These are phyloP conservation scores for Quercus berberidifolia DNA, from an alignment of 306 rosid species.

Conservation along the genomic window DNA sequence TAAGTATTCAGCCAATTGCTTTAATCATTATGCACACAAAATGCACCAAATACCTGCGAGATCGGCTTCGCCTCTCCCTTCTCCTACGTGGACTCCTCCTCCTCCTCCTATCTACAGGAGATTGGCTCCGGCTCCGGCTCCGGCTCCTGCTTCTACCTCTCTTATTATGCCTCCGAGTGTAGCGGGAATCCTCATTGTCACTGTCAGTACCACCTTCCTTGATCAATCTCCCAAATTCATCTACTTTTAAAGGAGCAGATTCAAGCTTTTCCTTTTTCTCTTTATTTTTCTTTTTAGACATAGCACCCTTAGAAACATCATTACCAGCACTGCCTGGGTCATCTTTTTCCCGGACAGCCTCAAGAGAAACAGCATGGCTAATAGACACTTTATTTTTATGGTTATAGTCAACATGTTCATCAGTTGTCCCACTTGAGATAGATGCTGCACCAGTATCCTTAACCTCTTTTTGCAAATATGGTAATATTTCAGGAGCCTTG, in stretches of 20 bases:
- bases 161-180: conserved; percentile 36
- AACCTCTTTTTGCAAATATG: conserved; percentile 27
- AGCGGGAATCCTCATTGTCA: conserved; percentile 57
- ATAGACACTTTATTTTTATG: conserved; percentile 34
- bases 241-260: conserved; percentile 51
- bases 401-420: conserved; percentile 30
- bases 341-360: conserved; percentile 35
- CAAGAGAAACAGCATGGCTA: conserved; percentile 23
- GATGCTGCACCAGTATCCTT: conserved; percentile 18
- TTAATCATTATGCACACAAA: conserved; percentile 7
- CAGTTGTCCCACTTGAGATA: conserved; percentile 24
- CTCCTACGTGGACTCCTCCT: conserved; percentile 68
- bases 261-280: conserved; percentile 38
- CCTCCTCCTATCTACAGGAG: conserved; percentile 68
- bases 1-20: conserved; percentile 14
- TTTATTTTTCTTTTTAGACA: conserved; percentile 36
- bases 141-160: conserved; percentile 69
- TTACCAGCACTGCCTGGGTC: conserved; percentile 26
- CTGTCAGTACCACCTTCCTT: conserved; percentile 72
- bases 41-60: conserved; percentile 66
- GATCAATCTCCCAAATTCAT: conserved; percentile 80
- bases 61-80: conserved; percentile 68
- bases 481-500: conserved; percentile 32
- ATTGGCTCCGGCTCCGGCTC: conserved; percentile 18
- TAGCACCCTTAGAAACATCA: conserved; percentile 29